phyloP scores from a whole-genome alignment of 2,329 filamentous ascomycete genomes.

The Nigrospora oryzae region DNA sequence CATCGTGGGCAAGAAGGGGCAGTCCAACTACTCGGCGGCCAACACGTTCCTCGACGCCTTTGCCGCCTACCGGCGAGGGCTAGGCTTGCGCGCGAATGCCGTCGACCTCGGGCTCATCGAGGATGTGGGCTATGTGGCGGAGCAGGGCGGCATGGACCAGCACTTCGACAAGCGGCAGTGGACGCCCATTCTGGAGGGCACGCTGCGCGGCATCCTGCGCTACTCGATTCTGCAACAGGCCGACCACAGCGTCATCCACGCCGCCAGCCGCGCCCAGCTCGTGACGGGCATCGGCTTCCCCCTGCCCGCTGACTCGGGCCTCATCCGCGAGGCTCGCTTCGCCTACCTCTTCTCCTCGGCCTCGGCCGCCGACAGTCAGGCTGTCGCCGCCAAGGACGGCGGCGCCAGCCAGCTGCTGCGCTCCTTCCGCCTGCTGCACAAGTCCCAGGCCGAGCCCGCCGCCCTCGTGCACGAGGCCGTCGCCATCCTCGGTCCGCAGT shows the following conservation, averaged over 20 bases:
- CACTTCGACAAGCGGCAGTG: neutral
- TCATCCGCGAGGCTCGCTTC: too few species aligned
- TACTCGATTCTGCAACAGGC: neutral
- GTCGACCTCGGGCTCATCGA: slow-evolving; percentile 4
- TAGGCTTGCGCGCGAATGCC: slow-evolving; percentile 2
- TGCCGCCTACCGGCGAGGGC: slow-evolving; percentile 4
- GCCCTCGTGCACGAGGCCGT: too few species aligned
- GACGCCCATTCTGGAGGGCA: neutral
- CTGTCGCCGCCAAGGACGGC: too few species aligned
- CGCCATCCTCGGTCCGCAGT: too few species aligned
- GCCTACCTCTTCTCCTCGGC: too few species aligned
- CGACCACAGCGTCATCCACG: neutral
- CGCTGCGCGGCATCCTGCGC: neutral
- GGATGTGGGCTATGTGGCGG: slow-evolving; percentile 4
- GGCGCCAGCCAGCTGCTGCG: neutral
- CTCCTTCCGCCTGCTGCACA: too few species aligned
- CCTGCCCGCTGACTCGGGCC: too few species aligned
- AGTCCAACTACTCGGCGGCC: slow-evolving; percentile 21
- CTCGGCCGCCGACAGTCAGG: too few species aligned
- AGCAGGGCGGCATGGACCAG: neutral
- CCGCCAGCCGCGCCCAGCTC: neutral
- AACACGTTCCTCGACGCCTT: slow-evolving; percentile 19
- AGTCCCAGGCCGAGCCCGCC: too few species aligned
- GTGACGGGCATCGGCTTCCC: neutral
- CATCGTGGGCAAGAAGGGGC: slow-evolving; percentile 12